Evolutionary conservation across 768 basidiomycete species (phyloP).

Genomic region (Pulveroboletus frians): DNA sequence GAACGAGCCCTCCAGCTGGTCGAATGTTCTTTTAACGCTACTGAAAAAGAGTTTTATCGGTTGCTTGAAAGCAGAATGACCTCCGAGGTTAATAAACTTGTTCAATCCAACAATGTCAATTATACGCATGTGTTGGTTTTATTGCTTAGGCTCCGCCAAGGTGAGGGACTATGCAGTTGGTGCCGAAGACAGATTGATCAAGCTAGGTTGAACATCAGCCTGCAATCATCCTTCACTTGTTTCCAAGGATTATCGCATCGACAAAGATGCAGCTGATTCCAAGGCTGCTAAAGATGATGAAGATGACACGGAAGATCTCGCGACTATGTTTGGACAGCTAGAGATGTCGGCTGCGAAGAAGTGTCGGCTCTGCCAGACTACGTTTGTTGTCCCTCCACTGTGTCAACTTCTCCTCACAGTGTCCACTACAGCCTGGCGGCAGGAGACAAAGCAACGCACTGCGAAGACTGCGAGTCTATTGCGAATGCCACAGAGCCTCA

Average conservation of each 20-base stretch:
- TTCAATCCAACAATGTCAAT: constrained; percentile 46
- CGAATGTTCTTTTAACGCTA: constrained; percentile 68
- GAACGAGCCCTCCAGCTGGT: constrained; percentile 65
- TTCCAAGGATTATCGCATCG: constrained; percentile 66
- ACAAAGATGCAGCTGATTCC: constrained; percentile 73
- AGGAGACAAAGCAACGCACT: constrained; percentile 39
- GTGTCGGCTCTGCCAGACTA: constrained; percentile 72
- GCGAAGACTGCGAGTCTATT: constrained; percentile 54
- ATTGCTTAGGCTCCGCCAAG: constrained; percentile 83
- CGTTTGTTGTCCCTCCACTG: constrained; percentile 42
- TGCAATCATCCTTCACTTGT: constrained; percentile 88
- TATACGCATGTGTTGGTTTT: constrained; percentile 70
- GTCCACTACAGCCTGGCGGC: constrained; percentile 11
- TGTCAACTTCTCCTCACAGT: constrained; percentile 1
- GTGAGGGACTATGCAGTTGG: constrained; percentile 34
- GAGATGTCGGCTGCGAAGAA: constrained; percentile 55
- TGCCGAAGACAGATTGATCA: neutral
- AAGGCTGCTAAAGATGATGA: constrained; percentile 48
- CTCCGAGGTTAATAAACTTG: constrained; percentile 61
- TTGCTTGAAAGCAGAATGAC: constrained; percentile 66
- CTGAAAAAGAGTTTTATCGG: constrained; percentile 77
- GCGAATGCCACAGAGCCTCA: constrained; percentile 40
- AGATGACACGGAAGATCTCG: constrained; percentile 67
- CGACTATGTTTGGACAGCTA: constrained; percentile 64
- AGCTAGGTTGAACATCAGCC: constrained; percentile 40